Evolutionary conservation across 176 grass and related monocot genomes (phyloP), one percentile per base, ranked within the genome.

Genomic region (Saccharum spontaneum): DNA sequence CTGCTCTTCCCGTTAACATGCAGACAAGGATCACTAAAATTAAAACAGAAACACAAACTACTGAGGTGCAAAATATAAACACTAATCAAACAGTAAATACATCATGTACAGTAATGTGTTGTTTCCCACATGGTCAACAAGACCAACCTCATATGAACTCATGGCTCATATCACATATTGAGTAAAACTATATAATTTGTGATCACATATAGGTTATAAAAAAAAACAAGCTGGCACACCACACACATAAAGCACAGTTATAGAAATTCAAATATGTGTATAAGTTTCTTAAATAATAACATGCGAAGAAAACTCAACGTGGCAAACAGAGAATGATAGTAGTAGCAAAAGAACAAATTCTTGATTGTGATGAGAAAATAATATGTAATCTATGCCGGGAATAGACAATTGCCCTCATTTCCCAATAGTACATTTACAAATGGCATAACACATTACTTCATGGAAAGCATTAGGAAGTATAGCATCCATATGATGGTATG

Each of bases 1-100:
- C 93, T 92, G 67, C 41, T 76, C 48, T 49, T 88, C 63, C 20
- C 41, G 15, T 60, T 85, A 78, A 22, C n/a, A 73, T 57, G 28
- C 6, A 79, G 73, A 83, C 12, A 87, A 73, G 37, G 15, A 60
- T 38, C 6, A 18, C 2, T 28, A 41, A 57, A 14, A 17, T 59
- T 82, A 26, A 71, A 17, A 82, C 24, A 0, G 49, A 15, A 30
- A 71, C 15, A 24, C 8, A 82, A 40, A 71, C 10, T 57, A 16
- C 22, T 2, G 14, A 71, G 22, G 7, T 0, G 8, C 0, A 39
- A 81, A 17, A 40, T 4, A 4, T 5, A 52, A 17, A 41, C 23
- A 23, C 22, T 57, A 70, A 55, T 39, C 24, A 0, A 59, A 46
- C 17, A n/a, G 18, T 24, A 26, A 69, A 71, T 36, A 44, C 1